phyloP scores from a whole-genome alignment of 2,329 filamentous ascomycete species.

The Colletotrichum liriopes region DNA sequence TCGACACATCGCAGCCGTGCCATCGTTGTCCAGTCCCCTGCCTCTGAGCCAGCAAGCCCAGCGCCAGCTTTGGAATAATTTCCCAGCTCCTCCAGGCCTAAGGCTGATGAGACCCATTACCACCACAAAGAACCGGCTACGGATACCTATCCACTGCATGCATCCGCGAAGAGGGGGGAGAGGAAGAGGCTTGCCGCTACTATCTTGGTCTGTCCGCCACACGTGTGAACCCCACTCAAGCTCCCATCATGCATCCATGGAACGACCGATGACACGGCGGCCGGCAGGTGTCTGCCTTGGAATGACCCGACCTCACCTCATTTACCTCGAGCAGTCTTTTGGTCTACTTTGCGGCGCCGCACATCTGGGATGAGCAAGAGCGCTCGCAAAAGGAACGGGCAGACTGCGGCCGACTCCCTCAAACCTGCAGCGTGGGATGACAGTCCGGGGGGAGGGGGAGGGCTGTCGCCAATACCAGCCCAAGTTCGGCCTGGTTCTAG shows the following conservation, averaged over 20 bases:
- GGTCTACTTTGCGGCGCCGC: neutral
- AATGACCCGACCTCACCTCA: neutral
- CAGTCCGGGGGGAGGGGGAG: neutral
- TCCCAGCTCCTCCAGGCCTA: slow-evolving; percentile 33
- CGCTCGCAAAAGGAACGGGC: neutral
- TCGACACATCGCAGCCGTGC: slow-evolving; percentile 20
- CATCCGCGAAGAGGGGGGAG: slow-evolving; percentile 22
- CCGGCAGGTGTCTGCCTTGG: neutral
- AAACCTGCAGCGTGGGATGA: slow-evolving; percentile 33
- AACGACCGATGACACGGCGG: slow-evolving; percentile 4
- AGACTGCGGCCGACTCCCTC: neutral
- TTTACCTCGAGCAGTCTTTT: neutral
- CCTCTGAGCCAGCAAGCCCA: neutral
- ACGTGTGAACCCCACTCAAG: slow-evolving; percentile 32
- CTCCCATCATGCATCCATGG: slow-evolving; percentile 20
- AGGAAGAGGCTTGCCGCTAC: slow-evolving; percentile 24
- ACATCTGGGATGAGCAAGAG: neutral
- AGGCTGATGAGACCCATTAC: slow-evolving; percentile 37
- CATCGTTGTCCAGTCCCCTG: slow-evolving; percentile 10
- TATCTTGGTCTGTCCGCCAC: slow-evolving; percentile 21
- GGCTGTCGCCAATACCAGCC: slow-evolving; percentile 22
- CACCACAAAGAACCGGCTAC: neutral
- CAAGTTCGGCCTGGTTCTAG: slow-evolving; percentile 21
- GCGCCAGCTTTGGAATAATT: slow-evolving; percentile 2
- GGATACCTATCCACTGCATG: slow-evolving; percentile 2